Evolutionary conservation across 2,329 filamentous ascomycete genomes (phyloP).

Genomic region (Tolypocladium inflatum): DNA sequence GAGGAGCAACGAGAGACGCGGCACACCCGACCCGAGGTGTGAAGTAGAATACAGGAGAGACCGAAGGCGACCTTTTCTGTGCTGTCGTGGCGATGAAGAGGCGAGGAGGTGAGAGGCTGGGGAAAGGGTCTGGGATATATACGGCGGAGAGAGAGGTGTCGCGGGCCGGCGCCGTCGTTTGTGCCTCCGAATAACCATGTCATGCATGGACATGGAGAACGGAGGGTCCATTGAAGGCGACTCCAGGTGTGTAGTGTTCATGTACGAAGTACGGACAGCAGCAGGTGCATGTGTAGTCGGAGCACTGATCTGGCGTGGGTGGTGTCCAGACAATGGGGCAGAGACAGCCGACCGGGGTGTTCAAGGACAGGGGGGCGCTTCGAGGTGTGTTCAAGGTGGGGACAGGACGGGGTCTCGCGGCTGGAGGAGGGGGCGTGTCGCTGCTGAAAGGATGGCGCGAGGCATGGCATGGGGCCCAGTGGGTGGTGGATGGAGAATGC

Average conservation of each 20-base stretch:
- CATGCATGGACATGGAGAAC: conserved; percentile 28
- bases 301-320: conserved; percentile 2
- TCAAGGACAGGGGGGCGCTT: not conserved
- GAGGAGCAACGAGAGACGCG: not conserved
- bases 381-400: conserved; percentile 1
- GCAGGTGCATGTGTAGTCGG: conserved; percentile 1
- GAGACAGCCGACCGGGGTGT: not conserved
- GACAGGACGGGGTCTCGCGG: not conserved
- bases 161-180: conserved; percentile 7
- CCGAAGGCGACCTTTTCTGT: not conserved
- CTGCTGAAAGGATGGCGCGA: not conserved
- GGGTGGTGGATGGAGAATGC: not conserved
- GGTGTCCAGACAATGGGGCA: conserved; percentile 4
- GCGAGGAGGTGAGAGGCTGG: not conserved
- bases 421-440: conserved; percentile 1
- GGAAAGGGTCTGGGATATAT: not conserved
- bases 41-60: not conserved
- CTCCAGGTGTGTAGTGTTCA: conserved; percentile 9
- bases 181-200: conserved; percentile 15
- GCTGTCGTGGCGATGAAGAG: not conserved
- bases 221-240: conserved; percentile 20
- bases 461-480: not conserved
- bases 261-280: conserved; percentile 5
- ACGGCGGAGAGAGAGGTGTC: not conserved
- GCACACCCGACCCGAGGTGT: not conserved